Evolutionary conservation across 371 early-diverging fungal genomes (phyloP), one percentile per base, ranked within the genome.

Genomic region (Neoconidiobolus thromboides): DNA sequence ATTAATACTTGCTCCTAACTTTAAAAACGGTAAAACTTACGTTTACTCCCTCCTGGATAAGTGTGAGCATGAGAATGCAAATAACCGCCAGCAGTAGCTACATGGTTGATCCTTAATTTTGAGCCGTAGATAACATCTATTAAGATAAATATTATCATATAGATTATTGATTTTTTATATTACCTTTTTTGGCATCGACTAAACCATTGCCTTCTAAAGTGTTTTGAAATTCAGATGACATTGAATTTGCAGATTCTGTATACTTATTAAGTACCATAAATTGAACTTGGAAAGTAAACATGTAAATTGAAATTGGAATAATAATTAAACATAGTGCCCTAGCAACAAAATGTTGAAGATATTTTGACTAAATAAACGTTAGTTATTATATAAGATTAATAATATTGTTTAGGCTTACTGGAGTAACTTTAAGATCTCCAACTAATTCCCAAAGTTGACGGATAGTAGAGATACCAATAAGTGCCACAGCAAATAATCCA

Each of bases 391-490:
- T 26, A 56, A 9, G 0, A 1, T 7, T 9, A 9, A 43, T 46
- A 9, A n/a, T 6, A n/a, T n/a, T 43, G 10, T 6, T 3, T 6
- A 40, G 7, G 9, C n/a, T 41, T 58, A 58, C 61, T 58, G 74
- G 74, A 39, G 80, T 60, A 5, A 82, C 68, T 38, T 74, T 67
- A 3, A 78, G 64, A 69, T 84, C 78, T 36, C 88, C 89, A 60
- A 90, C 72, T 15, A 91, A 68, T 41, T 81, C 69, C 97, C 97
- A 97, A 10, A 96, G 73, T 44, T 93, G 89, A n/a, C 78, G 69
- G 48, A 91, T 55, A 0, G 89, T 86, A 6, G 89, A 88, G 12
- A 91, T 69, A 0, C 94, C 94, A 57, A 97, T 72, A 1, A 85
- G 71, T 1, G 85, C 87, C 61, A 95, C 77, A 1, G 83, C 83